A percentile compares a stretch with the other conserved stretches of the same genome.
phyloP scores from a whole-genome alignment of 371 early-diverging fungal genomes.

The Mortierella sp. region DNA sequence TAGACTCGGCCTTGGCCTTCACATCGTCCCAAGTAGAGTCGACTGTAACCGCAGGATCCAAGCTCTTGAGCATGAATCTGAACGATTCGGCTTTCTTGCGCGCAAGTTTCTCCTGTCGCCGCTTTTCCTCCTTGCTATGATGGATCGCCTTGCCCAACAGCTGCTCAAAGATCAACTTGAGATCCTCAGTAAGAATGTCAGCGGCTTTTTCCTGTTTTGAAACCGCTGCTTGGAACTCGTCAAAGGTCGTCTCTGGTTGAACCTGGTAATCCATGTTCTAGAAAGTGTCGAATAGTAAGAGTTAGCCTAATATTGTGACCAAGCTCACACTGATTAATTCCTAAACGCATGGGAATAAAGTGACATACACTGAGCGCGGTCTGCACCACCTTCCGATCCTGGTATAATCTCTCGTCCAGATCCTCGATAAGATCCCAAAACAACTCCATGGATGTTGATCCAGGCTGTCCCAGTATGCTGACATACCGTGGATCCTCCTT shows the following conservation, averaged over 20 bases:
- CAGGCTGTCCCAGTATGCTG: constrained; percentile 86
- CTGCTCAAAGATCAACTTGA: constrained; percentile 67
- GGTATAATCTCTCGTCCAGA: constrained; percentile 82
- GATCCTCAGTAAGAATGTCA: constrained; percentile 51
- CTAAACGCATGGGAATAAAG: not conserved
- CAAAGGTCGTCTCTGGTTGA: constrained; percentile 66
- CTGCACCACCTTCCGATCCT: constrained; percentile 79
- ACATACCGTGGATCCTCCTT: constrained; percentile 79
- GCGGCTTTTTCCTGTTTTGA: constrained; percentile 53
- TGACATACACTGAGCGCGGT: constrained; percentile 64
- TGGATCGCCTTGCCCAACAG: constrained; percentile 74
- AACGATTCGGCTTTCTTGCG: constrained; percentile 84
- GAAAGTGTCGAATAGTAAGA: not conserved
- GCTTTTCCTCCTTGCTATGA: constrained; percentile 80
- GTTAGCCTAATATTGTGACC: not conserved
- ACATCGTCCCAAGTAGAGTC: constrained; percentile 82
- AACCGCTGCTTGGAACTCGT: constrained; percentile 60
- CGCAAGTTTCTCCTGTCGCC: constrained; percentile 77
- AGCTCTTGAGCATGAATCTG: constrained; percentile 76
- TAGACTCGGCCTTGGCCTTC: constrained; percentile 60
- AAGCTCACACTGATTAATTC: not conserved
- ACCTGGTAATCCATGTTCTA: constrained; percentile 68
- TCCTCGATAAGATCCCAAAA: constrained; percentile 93
- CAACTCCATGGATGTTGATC: constrained; percentile 90
- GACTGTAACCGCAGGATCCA: constrained; percentile 71